Percentiles rank a stretch among this genome's conserved stretches.
Conservation (phyloP, 2,329 filamentous ascomycete species). For the Cercospora sojina region DNA sequence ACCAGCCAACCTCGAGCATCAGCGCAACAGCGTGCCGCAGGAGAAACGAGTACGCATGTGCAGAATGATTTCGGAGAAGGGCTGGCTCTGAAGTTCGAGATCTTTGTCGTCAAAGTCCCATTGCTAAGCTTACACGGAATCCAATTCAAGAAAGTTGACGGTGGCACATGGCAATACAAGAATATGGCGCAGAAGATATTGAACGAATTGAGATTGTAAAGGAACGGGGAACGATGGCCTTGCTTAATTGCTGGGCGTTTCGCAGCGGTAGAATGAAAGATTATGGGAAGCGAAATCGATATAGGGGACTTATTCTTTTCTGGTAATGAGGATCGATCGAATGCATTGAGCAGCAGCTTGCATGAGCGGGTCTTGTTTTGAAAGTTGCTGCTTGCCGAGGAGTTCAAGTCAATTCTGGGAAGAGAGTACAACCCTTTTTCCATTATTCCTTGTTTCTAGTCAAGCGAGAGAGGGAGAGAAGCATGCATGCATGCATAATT, state of each 20-base stretch:
- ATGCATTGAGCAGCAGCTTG: slow-evolving; percentile 1
- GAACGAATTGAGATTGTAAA: slow-evolving; percentile 73
- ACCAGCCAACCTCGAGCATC: slow-evolving; percentile 40
- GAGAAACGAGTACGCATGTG: slow-evolving; percentile 88
- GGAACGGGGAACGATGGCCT: neutral
- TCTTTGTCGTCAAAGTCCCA: slow-evolving; percentile 96
- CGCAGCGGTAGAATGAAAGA: neutral
- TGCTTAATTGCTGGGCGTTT: neutral
- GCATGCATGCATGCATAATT: neutral
- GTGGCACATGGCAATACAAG: slow-evolving; percentile 98
- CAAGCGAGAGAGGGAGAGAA: neutral
- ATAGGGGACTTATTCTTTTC: neutral
- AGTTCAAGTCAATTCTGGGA: neutral
- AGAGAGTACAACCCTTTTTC: neutral
- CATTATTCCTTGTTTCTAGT: neutral
- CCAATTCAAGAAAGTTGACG: slow-evolving; percentile 94
- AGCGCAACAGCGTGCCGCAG: slow-evolving; percentile 52
- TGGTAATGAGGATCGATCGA: slow-evolving; percentile 3
- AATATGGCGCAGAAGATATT: slow-evolving; percentile 97
- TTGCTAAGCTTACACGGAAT: slow-evolving; percentile 90
- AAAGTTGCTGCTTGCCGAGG: neutral
- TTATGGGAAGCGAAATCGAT: neutral
- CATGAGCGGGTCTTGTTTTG: neutral
- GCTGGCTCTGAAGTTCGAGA: slow-evolving; percentile 87
- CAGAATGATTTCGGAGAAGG: slow-evolving; percentile 84